These are phyloP conservation scores for Raffaelea deltoideospora DNA, from an alignment of 2,329 filamentous ascomycete genomes.

Conservation along the genomic window DNA sequence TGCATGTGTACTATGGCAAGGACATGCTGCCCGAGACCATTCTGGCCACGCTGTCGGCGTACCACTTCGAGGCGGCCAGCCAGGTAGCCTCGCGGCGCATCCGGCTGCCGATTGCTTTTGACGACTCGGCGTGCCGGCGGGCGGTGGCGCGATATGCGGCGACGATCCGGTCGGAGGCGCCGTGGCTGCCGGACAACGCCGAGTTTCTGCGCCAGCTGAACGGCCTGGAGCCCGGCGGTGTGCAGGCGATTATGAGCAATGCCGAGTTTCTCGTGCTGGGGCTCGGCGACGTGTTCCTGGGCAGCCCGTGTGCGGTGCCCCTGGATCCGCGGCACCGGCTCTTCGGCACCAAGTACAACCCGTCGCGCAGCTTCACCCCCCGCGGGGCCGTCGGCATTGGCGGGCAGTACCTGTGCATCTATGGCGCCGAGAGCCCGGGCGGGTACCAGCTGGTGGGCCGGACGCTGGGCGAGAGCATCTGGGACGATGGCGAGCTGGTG, in stretches of 20 bases:
- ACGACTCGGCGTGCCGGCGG: slow-evolving; percentile 24
- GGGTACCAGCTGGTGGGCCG: slow-evolving; percentile 22
- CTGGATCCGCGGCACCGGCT: slow-evolving; percentile 12
- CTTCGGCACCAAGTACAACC: slow-evolving; percentile 17
- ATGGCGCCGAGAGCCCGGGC: slow-evolving; percentile 21
- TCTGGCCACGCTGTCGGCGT: neutral
- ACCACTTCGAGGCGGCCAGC: slow-evolving; percentile 10
- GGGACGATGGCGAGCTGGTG: slow-evolving; percentile 2
- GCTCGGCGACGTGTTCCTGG: slow-evolving; percentile 24
- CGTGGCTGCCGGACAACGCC: slow-evolving; percentile 47
- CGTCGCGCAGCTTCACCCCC: slow-evolving; percentile 19
- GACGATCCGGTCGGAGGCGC: slow-evolving; percentile 43
- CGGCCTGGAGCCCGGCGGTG: slow-evolving; percentile 11
- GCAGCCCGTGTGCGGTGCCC: slow-evolving; percentile 18
- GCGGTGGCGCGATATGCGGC: slow-evolving; percentile 45
- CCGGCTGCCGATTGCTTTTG: slow-evolving; percentile 22
- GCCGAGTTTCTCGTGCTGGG: slow-evolving; percentile 21
- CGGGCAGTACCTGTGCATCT: slow-evolving; percentile 20
- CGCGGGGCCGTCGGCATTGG: slow-evolving; percentile 21
- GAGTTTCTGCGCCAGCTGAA: slow-evolving; percentile 29
- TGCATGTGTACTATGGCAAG: slow-evolving; percentile 16
- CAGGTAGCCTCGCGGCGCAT: slow-evolving; percentile 12
- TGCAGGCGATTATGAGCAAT: slow-evolving; percentile 16
- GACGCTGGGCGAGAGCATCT: slow-evolving; percentile 1
- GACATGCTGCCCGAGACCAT: slow-evolving; percentile 7